Base-by-base conservation (phyloP, 2,329 filamentous ascomycete species). In the Chaetomium globosum region DNA sequence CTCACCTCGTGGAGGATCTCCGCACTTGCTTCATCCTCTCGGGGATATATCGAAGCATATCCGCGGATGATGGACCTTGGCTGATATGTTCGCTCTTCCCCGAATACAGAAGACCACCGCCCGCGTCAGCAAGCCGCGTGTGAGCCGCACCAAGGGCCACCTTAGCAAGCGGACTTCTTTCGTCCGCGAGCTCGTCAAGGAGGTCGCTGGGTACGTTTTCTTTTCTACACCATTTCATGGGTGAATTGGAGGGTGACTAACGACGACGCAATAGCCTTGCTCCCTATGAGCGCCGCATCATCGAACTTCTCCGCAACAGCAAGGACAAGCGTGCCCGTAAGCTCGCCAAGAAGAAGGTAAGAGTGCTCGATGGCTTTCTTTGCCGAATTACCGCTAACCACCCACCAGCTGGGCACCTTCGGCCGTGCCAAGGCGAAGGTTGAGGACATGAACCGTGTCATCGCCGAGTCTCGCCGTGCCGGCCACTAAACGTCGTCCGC, bases 401-500 rank as follows among this genome's bases (percentile, higher is more conserved):
- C 3, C 33, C 10, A 8, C 8, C 48, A 95, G 90, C 93, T 99
- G 86, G 95, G 95, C 81, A 98, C 95, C 77, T 98, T 98, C 84
- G 92, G 92, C 80, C 95, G 95, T 82, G 94, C 94, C 79, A 99
- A 99, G 94, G 89, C 88, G 81, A 99, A 99, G 94, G 96, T 99
- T 75, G 95, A 99, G 81, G 94, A 98, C 86, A 92, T 99, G 85
- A 92, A 93, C 85, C 89, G 92, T 78, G 92, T 99, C 83, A 99
- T 99, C 80, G 92, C 95, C 78, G 95, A 99, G 87, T 90, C 93
- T 80, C 93, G 94, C 83, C 82, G 84, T 77, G 78, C 81, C 74
- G 56, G 36, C 56, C 85, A 87, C 82, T 87, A 87, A 86, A 64
- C 55, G 61, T 9, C 52, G 48, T 31, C 52, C 60, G 61, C 61